Percentiles rank a stretch among this genome's conserved stretches.
phyloP scores from a whole-genome alignment of 495 filamentous ascomycete genomes.

The Penicillium atrosanguineum region DNA sequence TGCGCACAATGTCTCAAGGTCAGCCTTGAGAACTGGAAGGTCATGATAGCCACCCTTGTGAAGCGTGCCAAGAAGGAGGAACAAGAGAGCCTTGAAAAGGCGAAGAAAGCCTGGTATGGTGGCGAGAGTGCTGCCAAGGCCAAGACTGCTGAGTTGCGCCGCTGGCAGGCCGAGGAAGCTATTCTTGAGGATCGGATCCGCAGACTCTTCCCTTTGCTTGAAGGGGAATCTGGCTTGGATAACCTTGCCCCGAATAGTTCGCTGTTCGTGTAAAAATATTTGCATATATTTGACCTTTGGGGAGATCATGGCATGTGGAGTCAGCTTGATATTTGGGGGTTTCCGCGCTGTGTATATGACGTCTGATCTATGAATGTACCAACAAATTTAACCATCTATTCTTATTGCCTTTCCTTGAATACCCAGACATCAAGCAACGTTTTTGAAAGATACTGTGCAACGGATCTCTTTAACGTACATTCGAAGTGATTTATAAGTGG shows the following conservation, averaged over 20 bases:
- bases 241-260: slow-evolving; percentile 32
- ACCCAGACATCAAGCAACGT: neutral
- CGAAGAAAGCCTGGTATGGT: slow-evolving; percentile 49
- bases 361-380: neutral
- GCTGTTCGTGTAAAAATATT: slow-evolving; percentile 39
- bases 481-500: neutral
- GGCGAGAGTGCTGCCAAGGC: slow-evolving; percentile 30
- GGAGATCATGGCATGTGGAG: neutral
- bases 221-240: slow-evolving; percentile 31
- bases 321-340: neutral
- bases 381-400: neutral
- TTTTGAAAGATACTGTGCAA: too few relatives aligned
- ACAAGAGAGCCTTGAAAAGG: slow-evolving; percentile 32
- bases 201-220: slow-evolving; percentile 30
- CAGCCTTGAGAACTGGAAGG: slow-evolving; percentile 71
- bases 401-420: neutral
- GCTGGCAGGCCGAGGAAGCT: slow-evolving; percentile 40
- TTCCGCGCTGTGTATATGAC: neutral
- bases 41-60: slow-evolving; percentile 63
- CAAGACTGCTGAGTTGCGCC: slow-evolving; percentile 30
- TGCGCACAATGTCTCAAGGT: slow-evolving; percentile 72
- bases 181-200: slow-evolving; percentile 42
- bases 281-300: neutral
- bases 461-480: too few relatives aligned
- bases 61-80: slow-evolving; percentile 47